phyloP scores from a whole-genome alignment of 2,329 filamentous ascomycete genomes.

The Corynespora cassiicola region DNA sequence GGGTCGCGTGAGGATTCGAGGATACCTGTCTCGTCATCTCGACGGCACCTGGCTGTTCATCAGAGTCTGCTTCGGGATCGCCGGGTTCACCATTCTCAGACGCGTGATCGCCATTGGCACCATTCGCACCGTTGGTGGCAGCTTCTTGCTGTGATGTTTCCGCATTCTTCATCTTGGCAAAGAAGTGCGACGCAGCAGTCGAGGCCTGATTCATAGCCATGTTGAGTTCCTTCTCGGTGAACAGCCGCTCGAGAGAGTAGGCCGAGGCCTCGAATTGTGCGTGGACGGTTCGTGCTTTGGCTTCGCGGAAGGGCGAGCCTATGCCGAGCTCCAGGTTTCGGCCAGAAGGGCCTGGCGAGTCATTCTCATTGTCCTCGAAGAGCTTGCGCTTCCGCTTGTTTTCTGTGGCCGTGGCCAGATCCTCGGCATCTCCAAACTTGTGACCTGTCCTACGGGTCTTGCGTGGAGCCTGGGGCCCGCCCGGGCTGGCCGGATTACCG shows the following conservation, averaged over 20 bases:
- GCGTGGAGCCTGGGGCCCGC: conserved; percentile 64
- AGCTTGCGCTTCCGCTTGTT: conserved; percentile 65
- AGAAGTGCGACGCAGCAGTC: conserved; percentile 63
- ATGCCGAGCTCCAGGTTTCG: conserved; percentile 56
- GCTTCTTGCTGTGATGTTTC: conserved; percentile 33
- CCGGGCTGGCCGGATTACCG: conserved; percentile 68
- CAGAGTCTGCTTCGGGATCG: conserved; percentile 44
- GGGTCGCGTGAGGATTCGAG: conserved; percentile 62
- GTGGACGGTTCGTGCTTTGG: conserved; percentile 58
- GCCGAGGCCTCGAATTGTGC: conserved; percentile 64
- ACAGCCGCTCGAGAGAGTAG: conserved; percentile 69
- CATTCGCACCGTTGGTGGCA: conserved; percentile 39
- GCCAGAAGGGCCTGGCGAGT: conserved; percentile 62
- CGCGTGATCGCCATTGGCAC: conserved; percentile 43
- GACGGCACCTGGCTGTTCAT: conserved; percentile 51
- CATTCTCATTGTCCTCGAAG: conserved; percentile 62
- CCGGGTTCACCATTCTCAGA: conserved; percentile 46
- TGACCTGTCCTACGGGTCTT: conserved; percentile 69
- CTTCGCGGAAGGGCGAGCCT: conserved; percentile 58
- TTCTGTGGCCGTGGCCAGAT: conserved; percentile 57
- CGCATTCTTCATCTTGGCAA: conserved; percentile 59
- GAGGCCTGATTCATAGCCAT: conserved; percentile 68
- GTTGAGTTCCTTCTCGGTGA: conserved; percentile 71
- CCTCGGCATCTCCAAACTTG: conserved; percentile 56
- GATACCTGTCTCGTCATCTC: conserved; percentile 69